These are phyloP conservation scores for Cercophora samala DNA, from an alignment of 495 filamentous ascomycete species.

Conservation along the genomic window DNA sequence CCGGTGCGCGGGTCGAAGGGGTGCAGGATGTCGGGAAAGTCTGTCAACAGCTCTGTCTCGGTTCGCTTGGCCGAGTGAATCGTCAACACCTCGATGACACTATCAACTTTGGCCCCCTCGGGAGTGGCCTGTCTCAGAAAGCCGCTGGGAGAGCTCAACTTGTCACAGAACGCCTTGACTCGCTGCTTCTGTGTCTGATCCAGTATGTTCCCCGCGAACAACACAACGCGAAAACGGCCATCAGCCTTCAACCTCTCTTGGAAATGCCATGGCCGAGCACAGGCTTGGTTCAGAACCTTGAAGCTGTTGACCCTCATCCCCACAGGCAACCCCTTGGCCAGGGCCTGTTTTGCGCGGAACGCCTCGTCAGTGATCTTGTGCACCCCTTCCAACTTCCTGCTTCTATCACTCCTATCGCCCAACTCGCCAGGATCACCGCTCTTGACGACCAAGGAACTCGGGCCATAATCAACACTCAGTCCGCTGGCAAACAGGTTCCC, in stretches of 20 bases:
- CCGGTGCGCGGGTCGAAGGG: conserved; percentile 55
- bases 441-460: conserved; percentile 33
- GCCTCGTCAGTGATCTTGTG: conserved; percentile 13
- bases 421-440: conserved; percentile 18
- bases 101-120: conserved; percentile 34
- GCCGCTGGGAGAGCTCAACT: conserved; percentile 34
- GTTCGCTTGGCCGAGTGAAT: conserved; percentile 54
- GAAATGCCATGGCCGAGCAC: conserved; percentile 58
- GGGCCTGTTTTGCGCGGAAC: conserved; percentile 27
- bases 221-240: conserved; percentile 63
- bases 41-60: conserved; percentile 51
- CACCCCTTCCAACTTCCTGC: conserved; percentile 5
- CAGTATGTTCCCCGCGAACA: conserved; percentile 60
- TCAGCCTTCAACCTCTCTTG: conserved; percentile 45
- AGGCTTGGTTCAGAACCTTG: conserved; percentile 58
- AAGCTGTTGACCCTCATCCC: conserved; percentile 58
- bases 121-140: conserved; percentile 47
- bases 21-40: conserved; percentile 57
- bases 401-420: conserved; percentile 51
- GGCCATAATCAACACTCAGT: conserved; percentile 35
- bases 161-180: conserved; percentile 44
- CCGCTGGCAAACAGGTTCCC: conserved; percentile 41
- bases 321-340: conserved; percentile 23
- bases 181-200: conserved; percentile 41
- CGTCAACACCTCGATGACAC: conserved; percentile 57